phyloP scores from a whole-genome alignment of 2,329 filamentous ascomycete genomes.

The Botrytis fragariae region DNA sequence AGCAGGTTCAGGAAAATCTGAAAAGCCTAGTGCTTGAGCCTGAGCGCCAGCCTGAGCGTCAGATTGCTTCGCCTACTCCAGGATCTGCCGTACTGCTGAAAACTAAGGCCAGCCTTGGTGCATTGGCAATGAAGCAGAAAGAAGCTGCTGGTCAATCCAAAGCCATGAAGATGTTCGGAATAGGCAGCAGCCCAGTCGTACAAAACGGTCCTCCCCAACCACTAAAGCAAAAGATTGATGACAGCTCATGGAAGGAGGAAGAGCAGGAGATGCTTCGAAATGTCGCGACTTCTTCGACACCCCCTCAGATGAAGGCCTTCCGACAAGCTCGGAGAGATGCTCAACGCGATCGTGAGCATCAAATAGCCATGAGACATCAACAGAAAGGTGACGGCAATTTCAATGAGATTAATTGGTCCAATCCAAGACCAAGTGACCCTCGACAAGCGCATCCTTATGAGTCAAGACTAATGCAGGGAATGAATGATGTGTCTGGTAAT shows the following conservation, averaged over 20 bases:
- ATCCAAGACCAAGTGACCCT: not conserved
- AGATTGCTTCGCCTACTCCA: constrained; percentile 1
- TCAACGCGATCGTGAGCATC: constrained; percentile 36
- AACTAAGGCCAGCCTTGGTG: constrained; percentile 65
- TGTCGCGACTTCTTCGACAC: constrained; percentile 20
- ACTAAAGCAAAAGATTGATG: constrained; percentile 38
- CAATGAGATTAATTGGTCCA: constrained; percentile 26
- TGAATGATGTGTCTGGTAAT: constrained; percentile 28
- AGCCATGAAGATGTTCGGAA: constrained; percentile 59
- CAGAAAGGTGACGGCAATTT: constrained; percentile 25
- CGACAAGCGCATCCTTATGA: constrained; percentile 22
- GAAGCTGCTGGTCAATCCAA: constrained; percentile 46
- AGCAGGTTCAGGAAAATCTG: constrained; percentile 69
- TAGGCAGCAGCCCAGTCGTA: constrained; percentile 42
- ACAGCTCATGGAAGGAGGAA: constrained; percentile 31
- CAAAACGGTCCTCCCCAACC: constrained; percentile 45
- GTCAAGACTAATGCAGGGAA: constrained; percentile 23
- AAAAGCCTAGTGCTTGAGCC: constrained; percentile 67
- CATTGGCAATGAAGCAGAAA: constrained; percentile 51
- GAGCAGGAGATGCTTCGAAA: constrained; percentile 31
- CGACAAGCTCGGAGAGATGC: constrained; percentile 37
- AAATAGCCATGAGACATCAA: constrained; percentile 32
- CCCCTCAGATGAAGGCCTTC: constrained; percentile 34
- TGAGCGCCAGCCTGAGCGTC: constrained; percentile 40
- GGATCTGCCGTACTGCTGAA: constrained; percentile 49